Evolutionary conservation across 2,329 filamentous ascomycete species (phyloP).

Genomic region (Setomelanomma holmii): DNA sequence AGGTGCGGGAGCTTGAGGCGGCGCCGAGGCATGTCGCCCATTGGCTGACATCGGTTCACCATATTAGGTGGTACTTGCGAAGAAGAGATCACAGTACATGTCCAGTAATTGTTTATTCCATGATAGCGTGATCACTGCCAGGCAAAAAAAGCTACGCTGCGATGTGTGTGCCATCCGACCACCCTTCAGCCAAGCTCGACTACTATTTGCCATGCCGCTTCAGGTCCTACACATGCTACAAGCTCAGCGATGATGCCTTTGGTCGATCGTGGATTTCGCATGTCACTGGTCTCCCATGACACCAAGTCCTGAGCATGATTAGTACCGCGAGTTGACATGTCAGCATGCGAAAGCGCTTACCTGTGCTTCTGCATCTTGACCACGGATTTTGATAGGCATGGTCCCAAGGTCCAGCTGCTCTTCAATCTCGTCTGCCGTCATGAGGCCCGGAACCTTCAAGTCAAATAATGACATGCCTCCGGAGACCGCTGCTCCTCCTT

Average conservation of each 20-base stretch:
- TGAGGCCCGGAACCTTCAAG: constrained; percentile 72
- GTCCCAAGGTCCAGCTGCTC: constrained; percentile 63
- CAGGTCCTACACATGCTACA: constrained; percentile 69
- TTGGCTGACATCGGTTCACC: background rate
- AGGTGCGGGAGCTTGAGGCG: constrained; percentile 7
- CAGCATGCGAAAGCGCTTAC: constrained; percentile 28
- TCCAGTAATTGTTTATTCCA: background rate
- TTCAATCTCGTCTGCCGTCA: constrained; percentile 61
- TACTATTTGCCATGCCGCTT: constrained; percentile 64
- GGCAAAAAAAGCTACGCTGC: background rate
- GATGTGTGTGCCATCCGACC: background rate
- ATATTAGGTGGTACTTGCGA: background rate
- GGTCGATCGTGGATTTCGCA: constrained; percentile 60
- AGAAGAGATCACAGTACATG: background rate
- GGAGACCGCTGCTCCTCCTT: constrained; percentile 44
- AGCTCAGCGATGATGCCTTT: constrained; percentile 72
- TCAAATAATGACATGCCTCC: constrained; percentile 61
- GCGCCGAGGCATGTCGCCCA: constrained; percentile 14
- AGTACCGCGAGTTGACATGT: constrained; percentile 28
- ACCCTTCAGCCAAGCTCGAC: constrained; percentile 60
- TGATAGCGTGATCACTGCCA: background rate
- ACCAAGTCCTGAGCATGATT: constrained; percentile 58
- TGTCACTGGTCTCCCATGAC: constrained; percentile 63
- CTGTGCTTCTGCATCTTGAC: constrained; percentile 39
- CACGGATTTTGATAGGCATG: constrained; percentile 61